A percentile compares a stretch with the other conserved stretches of the same genome.
These are phyloP conservation scores for Saturnispora besseyi DNA, from an alignment of 805 yeast species.

Conservation along the genomic window DNA sequence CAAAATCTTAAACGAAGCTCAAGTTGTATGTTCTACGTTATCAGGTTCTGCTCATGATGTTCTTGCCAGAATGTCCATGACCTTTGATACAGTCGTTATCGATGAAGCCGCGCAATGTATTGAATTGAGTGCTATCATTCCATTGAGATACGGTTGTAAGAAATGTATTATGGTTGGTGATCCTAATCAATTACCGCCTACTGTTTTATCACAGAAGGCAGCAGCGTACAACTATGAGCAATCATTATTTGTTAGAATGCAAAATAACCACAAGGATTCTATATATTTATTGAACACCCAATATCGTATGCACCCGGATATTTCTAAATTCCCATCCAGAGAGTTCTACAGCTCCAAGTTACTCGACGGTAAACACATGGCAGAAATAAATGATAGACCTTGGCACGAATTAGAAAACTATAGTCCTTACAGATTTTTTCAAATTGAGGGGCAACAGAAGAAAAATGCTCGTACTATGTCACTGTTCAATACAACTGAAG, in stretches of 20 bases:
- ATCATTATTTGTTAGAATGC: conserved; percentile 91
- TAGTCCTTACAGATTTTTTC: conserved; percentile 73
- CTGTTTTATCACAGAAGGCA: conserved; percentile 86
- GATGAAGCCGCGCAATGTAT: conserved; percentile 99
- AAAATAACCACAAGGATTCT: conserved; percentile 46
- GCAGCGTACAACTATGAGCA: conserved; percentile 76
- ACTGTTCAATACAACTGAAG: conserved; percentile 62
- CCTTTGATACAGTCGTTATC: conserved; percentile 82
- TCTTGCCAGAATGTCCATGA: conserved; percentile 60
- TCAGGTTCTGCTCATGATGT: conserved; percentile 94
- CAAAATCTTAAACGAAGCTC: conserved; percentile 61
- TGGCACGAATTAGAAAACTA: conserved; percentile 63
- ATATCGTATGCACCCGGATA: conserved; percentile 95
- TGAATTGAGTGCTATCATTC: conserved; percentile 84
- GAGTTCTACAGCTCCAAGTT: conserved; percentile 71
- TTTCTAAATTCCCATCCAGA: conserved; percentile 75
- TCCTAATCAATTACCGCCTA: conserved; percentile 96
- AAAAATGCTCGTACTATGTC: conserved; percentile 62
- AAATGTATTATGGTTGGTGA: conserved; percentile 97
- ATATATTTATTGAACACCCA: conserved; percentile 79
- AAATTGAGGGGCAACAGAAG: conserved; percentile 57
- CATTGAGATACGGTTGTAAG: conserved; percentile 82
- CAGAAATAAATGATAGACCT: conserved; percentile 43
- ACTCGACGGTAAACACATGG: conserved; percentile 74
- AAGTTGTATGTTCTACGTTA: conserved; percentile 82